Conservation (phyloP, 2,329 filamentous ascomycete genomes). For the Claviceps africana region DNA sequence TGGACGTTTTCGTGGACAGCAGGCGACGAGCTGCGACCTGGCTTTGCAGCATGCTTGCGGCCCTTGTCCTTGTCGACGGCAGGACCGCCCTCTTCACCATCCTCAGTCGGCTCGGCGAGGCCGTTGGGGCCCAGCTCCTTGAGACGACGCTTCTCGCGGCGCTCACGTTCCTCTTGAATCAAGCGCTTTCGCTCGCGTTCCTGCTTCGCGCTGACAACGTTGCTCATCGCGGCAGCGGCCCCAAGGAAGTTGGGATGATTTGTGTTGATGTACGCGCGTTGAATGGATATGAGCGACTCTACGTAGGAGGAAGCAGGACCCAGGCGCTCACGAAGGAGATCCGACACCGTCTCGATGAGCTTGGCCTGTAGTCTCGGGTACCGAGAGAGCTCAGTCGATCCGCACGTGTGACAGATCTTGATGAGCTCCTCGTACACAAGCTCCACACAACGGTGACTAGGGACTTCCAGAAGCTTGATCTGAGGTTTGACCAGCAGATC, state of each 20-base stretch:
- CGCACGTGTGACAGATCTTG: slow-evolving; percentile 98
- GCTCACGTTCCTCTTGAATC: slow-evolving; percentile 71
- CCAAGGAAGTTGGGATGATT: slow-evolving; percentile 98
- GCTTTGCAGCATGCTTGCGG: slow-evolving; percentile 20
- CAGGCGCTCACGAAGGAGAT: slow-evolving; percentile 80
- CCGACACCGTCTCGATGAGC: slow-evolving; percentile 94
- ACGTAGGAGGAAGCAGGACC: slow-evolving; percentile 85
- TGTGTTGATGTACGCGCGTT: slow-evolving; percentile 97
- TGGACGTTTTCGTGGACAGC: slow-evolving; percentile 55
- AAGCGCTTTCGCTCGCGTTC: slow-evolving; percentile 77
- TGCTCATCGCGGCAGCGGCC: slow-evolving; percentile 92
- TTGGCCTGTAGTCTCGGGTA: slow-evolving; percentile 91
- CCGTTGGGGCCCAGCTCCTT: slow-evolving; percentile 81
- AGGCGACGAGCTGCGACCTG: slow-evolving; percentile 70
- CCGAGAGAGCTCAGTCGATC: slow-evolving; percentile 80
- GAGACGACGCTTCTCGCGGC: slow-evolving; percentile 65
- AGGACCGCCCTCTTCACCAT: slow-evolving; percentile 41
- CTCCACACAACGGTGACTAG: slow-evolving; percentile 92
- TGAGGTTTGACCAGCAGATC: slow-evolving; percentile 96
- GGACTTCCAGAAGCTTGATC: slow-evolving; percentile 90
- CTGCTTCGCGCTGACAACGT: slow-evolving; percentile 87
- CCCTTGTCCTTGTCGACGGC: slow-evolving; percentile 35
- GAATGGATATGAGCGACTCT: slow-evolving; percentile 91
- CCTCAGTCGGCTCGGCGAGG: slow-evolving; percentile 51
- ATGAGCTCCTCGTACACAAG: slow-evolving; percentile 97